A percentile compares a stretch with the other conserved stretches of the same genome.
Conservation (phyloP, 495 filamentous ascomycete species). For the Penicillium salamii region DNA sequence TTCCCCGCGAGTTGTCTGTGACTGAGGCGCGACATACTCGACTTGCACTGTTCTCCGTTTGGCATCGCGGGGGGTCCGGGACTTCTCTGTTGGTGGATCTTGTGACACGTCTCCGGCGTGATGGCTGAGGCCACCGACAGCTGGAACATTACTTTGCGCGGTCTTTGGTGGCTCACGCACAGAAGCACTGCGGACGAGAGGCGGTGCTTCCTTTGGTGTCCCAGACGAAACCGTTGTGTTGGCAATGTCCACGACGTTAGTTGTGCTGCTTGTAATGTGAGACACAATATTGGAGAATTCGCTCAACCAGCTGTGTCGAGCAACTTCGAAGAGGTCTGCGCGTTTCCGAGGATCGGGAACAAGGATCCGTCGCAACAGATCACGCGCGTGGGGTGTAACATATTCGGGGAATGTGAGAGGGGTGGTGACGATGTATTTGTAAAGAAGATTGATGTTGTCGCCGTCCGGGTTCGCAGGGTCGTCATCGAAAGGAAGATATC, state of each 20-base stretch:
- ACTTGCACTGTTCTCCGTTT: constrained; percentile 96
- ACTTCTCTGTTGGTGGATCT: constrained; percentile 59
- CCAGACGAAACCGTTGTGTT: constrained; percentile 67
- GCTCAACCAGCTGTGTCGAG: constrained; percentile 96
- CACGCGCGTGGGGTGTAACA: constrained; percentile 93
- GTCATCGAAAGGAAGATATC: constrained; percentile 98
- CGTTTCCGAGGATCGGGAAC: constrained; percentile 95
- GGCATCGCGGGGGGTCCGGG: constrained; percentile 68
- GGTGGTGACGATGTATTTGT: constrained; percentile 99
- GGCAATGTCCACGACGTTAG: constrained; percentile 79
- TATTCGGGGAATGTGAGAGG: constrained; percentile 98
- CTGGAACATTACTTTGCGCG: constrained; percentile 50
- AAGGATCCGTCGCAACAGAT: constrained; percentile 86
- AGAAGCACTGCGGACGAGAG: constrained; percentile 79
- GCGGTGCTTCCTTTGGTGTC: constrained; percentile 57
- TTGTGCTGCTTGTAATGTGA: constrained; percentile 93
- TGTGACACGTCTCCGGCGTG: constrained; percentile 76
- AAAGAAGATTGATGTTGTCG: constrained; percentile 97
- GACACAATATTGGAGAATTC: constrained; percentile 94
- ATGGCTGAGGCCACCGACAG: constrained; percentile 65
- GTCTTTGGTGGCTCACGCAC: constrained; percentile 84
- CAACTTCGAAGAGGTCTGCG: constrained; percentile 96
- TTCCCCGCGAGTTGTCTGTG: constrained; percentile 71
- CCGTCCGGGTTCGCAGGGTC: constrained; percentile 98
- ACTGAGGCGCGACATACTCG: constrained; percentile 92